Percentiles rank a stretch among this genome's conserved stretches.
These are phyloP conservation scores for Truncatella angustata DNA, from an alignment of 2,329 filamentous ascomycete species.

Conservation along the genomic window DNA sequence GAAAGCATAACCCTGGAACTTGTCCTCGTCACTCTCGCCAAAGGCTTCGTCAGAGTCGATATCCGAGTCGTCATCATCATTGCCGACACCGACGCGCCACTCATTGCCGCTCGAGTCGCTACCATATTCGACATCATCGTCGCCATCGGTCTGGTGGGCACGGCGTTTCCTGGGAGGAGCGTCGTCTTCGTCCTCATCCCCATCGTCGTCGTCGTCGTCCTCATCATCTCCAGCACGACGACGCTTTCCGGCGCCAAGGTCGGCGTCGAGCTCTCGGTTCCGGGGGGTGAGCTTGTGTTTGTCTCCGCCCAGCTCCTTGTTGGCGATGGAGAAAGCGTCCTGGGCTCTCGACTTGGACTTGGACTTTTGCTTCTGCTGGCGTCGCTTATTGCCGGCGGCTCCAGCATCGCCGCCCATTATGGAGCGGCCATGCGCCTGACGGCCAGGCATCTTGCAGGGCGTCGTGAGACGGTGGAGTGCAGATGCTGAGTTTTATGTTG, in stretches of 20 bases:
- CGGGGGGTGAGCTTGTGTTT: slow-evolving; percentile 47
- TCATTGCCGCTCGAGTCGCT: slow-evolving; percentile 84
- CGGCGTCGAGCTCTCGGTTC: slow-evolving; percentile 49
- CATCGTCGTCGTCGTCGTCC: slow-evolving; percentile 54
- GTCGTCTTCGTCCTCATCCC: slow-evolving; percentile 64
- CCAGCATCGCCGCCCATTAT: slow-evolving; percentile 35
- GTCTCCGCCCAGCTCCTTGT: slow-evolving; percentile 45
- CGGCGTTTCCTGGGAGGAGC: slow-evolving; percentile 44
- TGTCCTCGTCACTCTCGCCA: slow-evolving; percentile 83
- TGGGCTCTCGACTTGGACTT: slow-evolving; percentile 49
- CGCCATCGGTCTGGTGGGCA: slow-evolving; percentile 40
- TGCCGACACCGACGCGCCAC: slow-evolving; percentile 72
- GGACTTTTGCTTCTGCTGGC: slow-evolving; percentile 45
- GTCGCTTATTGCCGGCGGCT: slow-evolving; percentile 29
- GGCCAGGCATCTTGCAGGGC: slow-evolving; percentile 49
- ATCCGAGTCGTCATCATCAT: slow-evolving; percentile 63
- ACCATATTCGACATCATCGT: slow-evolving; percentile 65
- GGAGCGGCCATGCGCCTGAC: slow-evolving; percentile 57
- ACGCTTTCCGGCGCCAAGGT: slow-evolving; percentile 36
- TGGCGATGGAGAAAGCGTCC: slow-evolving; percentile 57
- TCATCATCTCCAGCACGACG: slow-evolving; percentile 40
- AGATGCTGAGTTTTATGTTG: no score
- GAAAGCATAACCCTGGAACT: slow-evolving; percentile 71
- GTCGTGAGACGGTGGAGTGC: neutral
- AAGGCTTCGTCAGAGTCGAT: slow-evolving; percentile 77